Evolutionary conservation across 2,329 filamentous ascomycete genomes (phyloP).

Genomic region (Metarhizium sp.): DNA sequence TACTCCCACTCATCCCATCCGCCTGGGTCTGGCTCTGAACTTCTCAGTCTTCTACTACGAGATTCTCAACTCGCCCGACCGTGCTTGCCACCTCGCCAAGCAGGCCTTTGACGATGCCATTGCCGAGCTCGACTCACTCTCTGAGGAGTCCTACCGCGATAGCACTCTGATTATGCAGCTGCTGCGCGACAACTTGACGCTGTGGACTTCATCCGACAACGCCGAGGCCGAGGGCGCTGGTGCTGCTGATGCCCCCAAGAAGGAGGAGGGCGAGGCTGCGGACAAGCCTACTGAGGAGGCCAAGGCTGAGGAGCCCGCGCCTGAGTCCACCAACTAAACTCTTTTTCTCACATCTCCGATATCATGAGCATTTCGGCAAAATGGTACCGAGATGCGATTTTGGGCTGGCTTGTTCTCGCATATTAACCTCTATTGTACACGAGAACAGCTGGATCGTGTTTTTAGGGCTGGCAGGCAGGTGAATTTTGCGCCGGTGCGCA

Average conservation of each 20-base stretch:
- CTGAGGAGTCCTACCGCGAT: conserved; percentile 97
- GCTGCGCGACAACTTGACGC: conserved; percentile 92
- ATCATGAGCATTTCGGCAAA: conserved; percentile 28
- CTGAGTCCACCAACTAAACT: conserved; percentile 45
- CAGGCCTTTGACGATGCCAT: conserved; percentile 98
- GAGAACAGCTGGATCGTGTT: conserved; percentile 17
- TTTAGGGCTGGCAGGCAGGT: conserved; percentile 26
- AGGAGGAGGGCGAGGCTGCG: conserved; percentile 47
- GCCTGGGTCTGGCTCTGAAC: conserved; percentile 93
- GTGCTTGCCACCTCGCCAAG: conserved; percentile 96
- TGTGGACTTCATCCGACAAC: conserved; percentile 93
- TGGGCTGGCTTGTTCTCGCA: conserved; percentile 13
- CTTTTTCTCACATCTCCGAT: conserved; percentile 19
- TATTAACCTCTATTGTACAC: conserved; percentile 8
- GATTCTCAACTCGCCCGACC: conserved; percentile 96
- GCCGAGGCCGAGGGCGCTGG: conserved; percentile 62
- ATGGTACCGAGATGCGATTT: conserved; percentile 25
- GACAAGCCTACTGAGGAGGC: conserved; percentile 32
- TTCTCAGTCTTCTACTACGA: conserved; percentile 99
- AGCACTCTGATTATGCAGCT: conserved; percentile 99
- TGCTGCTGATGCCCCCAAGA: conserved; percentile 46
- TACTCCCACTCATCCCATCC: conserved; percentile 95
- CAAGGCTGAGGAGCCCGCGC: conserved; percentile 34
- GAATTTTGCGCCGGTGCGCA: conserved; percentile 21
- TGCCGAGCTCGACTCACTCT: conserved; percentile 94